Evolutionary conservation across 768 basidiomycete genomes (phyloP).

Genomic region (Lactifluus subvellereus): DNA sequence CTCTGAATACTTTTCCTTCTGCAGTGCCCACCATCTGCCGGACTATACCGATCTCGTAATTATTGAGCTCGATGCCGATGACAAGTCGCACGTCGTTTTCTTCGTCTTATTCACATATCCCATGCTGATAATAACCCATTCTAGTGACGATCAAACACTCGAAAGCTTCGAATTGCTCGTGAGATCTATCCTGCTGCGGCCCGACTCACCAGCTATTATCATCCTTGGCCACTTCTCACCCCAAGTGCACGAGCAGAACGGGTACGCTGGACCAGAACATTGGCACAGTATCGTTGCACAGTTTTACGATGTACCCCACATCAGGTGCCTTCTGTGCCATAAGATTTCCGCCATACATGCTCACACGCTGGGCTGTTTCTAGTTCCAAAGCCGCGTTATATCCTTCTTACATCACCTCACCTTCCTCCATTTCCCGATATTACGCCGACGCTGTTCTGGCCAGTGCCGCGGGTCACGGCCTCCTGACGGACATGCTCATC

Average conservation of each 20-base stretch:
- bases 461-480: conserved; percentile 69
- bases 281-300: conserved; percentile 88
- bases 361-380: background rate
- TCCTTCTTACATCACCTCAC: conserved; percentile 72
- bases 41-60: conserved; percentile 93
- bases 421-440: conserved; percentile 59
- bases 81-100: conserved; percentile 62
- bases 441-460: conserved; percentile 83
- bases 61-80: conserved; percentile 90
- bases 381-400: conserved; percentile 81
- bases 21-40: conserved; percentile 88
- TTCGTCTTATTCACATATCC: background rate
- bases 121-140: background rate
- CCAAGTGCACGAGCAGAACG: conserved; percentile 70
- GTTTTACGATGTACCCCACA: conserved; percentile 95
- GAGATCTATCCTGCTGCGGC: conserved; percentile 84
- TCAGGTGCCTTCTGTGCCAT: conserved; percentile 42
- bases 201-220: conserved; percentile 87
- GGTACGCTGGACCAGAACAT: conserved; percentile 86
- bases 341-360: background rate
- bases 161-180: conserved; percentile 90
- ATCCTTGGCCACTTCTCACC: conserved; percentile 95
- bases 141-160: conserved; percentile 62
- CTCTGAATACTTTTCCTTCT: conserved; percentile 93
- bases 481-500: conserved; percentile 87